Base-by-base conservation (phyloP, 768 basidiomycete genomes). In the Harrya chromipes region DNA sequence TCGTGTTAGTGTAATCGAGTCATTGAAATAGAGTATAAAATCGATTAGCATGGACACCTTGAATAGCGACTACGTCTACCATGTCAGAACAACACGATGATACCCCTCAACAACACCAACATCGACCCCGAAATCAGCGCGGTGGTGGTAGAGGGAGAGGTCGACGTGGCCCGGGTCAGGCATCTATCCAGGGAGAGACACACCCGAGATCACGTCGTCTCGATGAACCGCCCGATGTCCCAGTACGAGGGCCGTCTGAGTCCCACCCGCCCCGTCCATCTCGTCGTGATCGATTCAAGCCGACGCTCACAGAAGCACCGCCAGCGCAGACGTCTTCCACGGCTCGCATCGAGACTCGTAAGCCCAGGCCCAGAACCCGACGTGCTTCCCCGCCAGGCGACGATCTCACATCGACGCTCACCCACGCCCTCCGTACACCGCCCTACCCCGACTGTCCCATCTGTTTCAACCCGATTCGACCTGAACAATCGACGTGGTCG, bases 401-500 rank as follows among this genome's bases (percentile, higher is more conserved):
- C 54, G 89, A 89, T 61, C 78, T 93, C 31, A 88, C 89, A 0
- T 89, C 88, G 5, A 78, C 75, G 4, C 80, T 93, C 47, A 87
- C 77, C 16, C 78, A 77, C 21, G 76, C 77, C 6, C 74, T 94
- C 24, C 79, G 81, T 54, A 80, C 79, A 0, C 78, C 84, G 1
- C 89, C 91, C 3, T 88, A 81, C 54, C 78, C 82, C 1, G 90
- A 91, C 60, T 92, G 90, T 57, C 73, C 82, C 17, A 94, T 86
- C 56, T 98, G 95, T 65, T 94, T 94, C 67, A 81, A 79, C 29
- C 54, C 84, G 0, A 83, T 97, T 36, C 79, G 82, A 29, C 92
- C 92, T 2, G 79, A 80, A 4, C 85, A 95, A 47, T 77, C 81
- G 4, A 90, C 85, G 1, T 94, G 93, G 90, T 93, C 90, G 0